Conservation (phyloP, 495 filamentous ascomycete genomes). For the Aspergillus nidulans region DNA sequence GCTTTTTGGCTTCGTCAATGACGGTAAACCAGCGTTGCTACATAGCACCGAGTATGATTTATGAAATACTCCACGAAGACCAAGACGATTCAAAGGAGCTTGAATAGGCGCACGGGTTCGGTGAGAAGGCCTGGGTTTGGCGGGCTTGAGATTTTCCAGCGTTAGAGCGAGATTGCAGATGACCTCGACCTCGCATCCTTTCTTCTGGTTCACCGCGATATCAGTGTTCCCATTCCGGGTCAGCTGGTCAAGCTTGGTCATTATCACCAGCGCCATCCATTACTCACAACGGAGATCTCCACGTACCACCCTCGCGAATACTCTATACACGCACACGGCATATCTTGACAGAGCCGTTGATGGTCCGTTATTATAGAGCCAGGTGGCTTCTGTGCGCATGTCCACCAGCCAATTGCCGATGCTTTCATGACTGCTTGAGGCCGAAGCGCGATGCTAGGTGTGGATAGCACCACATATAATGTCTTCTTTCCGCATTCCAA, state of each 20-base stretch:
- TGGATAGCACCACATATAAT: neutral
- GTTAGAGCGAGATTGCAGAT: neutral
- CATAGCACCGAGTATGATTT: too few relatives aligned
- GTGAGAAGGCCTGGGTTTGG: neutral
- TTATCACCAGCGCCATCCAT: neutral
- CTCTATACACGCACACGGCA: too few relatives aligned
- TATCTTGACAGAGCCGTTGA: neutral
- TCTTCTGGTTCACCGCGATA: neutral
- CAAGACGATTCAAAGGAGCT: too few relatives aligned
- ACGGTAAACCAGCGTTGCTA: too few relatives aligned
- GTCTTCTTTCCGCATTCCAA: neutral
- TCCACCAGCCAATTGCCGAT: too few relatives aligned
- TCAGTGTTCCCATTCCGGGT: neutral
- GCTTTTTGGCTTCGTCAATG: neutral
- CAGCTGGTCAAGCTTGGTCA: neutral
- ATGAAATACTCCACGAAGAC: too few relatives aligned
- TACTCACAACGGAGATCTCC: neutral
- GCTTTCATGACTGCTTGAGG: neutral
- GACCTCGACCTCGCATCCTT: neutral
- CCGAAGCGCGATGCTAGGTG: neutral
- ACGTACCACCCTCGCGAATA: neutral
- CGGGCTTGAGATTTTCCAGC: neutral
- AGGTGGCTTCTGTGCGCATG: neutral
- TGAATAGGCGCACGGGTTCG: neutral
- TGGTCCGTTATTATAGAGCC: neutral